These are phyloP conservation scores for Corniculantispora saksenae DNA, from an alignment of 2,329 filamentous ascomycete genomes.

Conservation along the genomic window DNA sequence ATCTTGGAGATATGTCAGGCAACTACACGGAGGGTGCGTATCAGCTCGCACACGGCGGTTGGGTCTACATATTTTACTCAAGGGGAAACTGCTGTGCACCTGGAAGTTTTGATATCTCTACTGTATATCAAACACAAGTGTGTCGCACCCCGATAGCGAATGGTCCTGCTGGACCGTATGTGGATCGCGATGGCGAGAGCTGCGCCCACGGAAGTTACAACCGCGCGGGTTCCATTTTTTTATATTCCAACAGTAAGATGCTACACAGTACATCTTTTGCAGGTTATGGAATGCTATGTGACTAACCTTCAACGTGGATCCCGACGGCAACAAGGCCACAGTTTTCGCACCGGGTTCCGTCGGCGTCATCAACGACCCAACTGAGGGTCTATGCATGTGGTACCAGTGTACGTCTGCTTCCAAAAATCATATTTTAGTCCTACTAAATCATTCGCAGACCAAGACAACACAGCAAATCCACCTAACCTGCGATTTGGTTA, in stretches of 20 bases:
- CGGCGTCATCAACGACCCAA: background rate
- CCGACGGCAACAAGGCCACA: background rate
- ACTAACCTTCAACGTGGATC: background rate
- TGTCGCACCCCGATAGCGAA: background rate
- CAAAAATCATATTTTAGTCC: too few relatives aligned
- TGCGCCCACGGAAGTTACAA: background rate
- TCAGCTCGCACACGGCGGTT: background rate
- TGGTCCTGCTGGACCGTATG: background rate
- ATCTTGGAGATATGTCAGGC: background rate
- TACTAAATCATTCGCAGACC: background rate
- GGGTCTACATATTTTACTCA: constrained; percentile 1
- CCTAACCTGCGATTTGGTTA: background rate
- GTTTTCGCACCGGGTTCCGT: background rate
- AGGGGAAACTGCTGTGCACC: background rate
- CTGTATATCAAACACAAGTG: constrained; percentile 1
- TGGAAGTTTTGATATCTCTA: constrained; percentile 1
- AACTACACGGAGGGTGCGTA: constrained; percentile 2
- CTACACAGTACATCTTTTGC: too few relatives aligned
- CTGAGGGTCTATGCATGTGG: background rate
- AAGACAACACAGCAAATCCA: background rate
- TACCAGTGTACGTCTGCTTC: background rate
- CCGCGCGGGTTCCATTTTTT: background rate
- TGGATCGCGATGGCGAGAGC: background rate
- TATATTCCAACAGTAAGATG: background rate
- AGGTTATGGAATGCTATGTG: too few relatives aligned